Evolutionary conservation across 495 filamentous ascomycete species (phyloP), one percentile per base, ranked within the genome.

Genomic region (Patellaria atrata): DNA sequence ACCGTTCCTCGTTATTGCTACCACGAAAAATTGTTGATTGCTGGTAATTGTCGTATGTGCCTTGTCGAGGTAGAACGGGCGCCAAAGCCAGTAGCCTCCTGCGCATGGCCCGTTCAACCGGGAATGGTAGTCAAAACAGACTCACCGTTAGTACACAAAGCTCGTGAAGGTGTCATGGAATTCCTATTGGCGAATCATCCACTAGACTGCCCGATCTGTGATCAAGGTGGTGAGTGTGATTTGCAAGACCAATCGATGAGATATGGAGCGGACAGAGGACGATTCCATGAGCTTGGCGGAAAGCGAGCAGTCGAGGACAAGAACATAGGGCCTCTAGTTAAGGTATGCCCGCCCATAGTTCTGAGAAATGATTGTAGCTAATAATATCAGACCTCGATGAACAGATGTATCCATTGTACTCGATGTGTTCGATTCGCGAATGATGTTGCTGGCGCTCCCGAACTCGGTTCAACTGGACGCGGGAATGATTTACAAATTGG

Each of bases 71-170:
- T 97, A 44, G 91, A 94, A 64, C 70, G 79, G 49, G 73, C 80
- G 32, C 89, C 91, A 18, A 97, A 97, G 61, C 89, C 89, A 30
- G 87, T 94, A 28, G 89, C 89, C 50, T 96, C 89, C 43, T 97
- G 89, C 59, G 89, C 89, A 50, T 96, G 87, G 89, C 89, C 89
- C 21, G 89, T 96, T 45, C 89, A 94, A 55, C 77, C 89, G 22
- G 91, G 91, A 19, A 96, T 94, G 89, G 84, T 93, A 32, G 89
- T 96, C 46, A 93, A 94, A 71, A 97, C 89, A 31, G 80, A 93
- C 58, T 93, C 87, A 30, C 84, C 91, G 8, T 63, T 94, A 27
- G 76, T 84, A 42, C 89, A 97, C 67, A 96, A 97, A 64, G 89
- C 89, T 35, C 73, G 89, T 46, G 89, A 97, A 57, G 89, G 89